Evolutionary conservation across 176 grass and related monocot species (phyloP), one percentile per base, ranked within the genome.

Genomic region (Bonia amplexicaulis): DNA sequence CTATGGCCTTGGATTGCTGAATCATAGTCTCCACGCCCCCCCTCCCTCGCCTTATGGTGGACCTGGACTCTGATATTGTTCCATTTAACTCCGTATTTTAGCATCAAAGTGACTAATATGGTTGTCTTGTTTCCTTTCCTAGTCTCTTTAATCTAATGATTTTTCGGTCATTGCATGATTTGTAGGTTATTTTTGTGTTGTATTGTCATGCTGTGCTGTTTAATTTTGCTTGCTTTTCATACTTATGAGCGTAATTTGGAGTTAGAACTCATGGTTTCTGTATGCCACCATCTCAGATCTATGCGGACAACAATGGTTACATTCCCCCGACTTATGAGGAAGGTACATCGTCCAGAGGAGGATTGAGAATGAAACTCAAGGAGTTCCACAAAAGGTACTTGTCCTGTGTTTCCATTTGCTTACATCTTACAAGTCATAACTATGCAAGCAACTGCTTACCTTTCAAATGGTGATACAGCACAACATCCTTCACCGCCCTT

Each of bases 361-460:
- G 90, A 44, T 85, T 98, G 37, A 95, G 92, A 83, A 95, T 92
- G 85, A 98, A 92, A 82, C 96, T 98, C 14, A 98, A 95, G 78
- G 93, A 98, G 75, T 94, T 98, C 71, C 96, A 98, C 80, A 94
- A 94, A 87, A 98, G 92, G 96, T 98, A 76, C 82, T 40, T 72
- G 57, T 41, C 27, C 27, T 52, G 58, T 85, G 59, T 84, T 64
- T 80, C 37, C 26, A 48, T 48, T 82, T 49, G 8, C 17, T 40
- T 73, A 20, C 25, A 17, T 8, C 71, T 29, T 31, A 40, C 17
- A 41, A n/a, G 20, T 76, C 25, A 66, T 89, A 35, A 35, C 44
- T 45, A 15, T 47, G 26, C 42, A 54, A 80, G 47, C 47, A 52
- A n/a, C 25, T 79, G 6, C 46, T 83, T 69, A 90, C 19, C 15